phyloP scores from a whole-genome alignment of 768 basidiomycete genomes.

The Kwoniella botswanensis region DNA sequence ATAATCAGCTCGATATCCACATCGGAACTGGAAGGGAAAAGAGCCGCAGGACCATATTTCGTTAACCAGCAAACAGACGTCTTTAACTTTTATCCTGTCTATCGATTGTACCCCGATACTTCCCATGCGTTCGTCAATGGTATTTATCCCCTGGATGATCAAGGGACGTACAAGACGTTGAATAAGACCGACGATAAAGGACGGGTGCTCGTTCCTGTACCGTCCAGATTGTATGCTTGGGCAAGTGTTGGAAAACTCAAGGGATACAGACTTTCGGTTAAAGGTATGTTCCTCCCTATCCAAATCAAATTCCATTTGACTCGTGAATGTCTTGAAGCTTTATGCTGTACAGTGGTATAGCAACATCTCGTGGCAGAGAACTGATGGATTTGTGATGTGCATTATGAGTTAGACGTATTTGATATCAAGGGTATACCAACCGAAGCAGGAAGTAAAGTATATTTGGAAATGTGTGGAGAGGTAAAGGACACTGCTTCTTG shows the following conservation, averaged over 20 bases:
- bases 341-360: neutral
- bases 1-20: neutral
- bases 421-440: constrained; percentile 59
- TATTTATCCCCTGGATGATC: constrained; percentile 16
- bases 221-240: neutral
- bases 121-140: constrained; percentile 30
- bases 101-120: constrained; percentile 23
- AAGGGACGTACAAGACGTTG: constrained; percentile 7
- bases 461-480: constrained; percentile 55
- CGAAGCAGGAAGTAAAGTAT: constrained; percentile 59
- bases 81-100: constrained; percentile 23
- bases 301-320: neutral
- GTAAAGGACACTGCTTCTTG: constrained; percentile 44
- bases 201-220: neutral
- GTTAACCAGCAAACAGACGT: neutral
- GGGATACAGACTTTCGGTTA: neutral
- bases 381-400: too few relatives aligned
- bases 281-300: neutral
- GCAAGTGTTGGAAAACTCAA: neutral
- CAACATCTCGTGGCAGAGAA: too few relatives aligned
- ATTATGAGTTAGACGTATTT: constrained; percentile 58
- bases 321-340: too few relatives aligned
- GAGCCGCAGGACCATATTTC: neutral
- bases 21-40: neutral
- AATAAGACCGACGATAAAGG: constrained; percentile 17